Conservation (phyloP, 2,329 filamentous ascomycete species). For the Colletotrichum brevisporum region DNA sequence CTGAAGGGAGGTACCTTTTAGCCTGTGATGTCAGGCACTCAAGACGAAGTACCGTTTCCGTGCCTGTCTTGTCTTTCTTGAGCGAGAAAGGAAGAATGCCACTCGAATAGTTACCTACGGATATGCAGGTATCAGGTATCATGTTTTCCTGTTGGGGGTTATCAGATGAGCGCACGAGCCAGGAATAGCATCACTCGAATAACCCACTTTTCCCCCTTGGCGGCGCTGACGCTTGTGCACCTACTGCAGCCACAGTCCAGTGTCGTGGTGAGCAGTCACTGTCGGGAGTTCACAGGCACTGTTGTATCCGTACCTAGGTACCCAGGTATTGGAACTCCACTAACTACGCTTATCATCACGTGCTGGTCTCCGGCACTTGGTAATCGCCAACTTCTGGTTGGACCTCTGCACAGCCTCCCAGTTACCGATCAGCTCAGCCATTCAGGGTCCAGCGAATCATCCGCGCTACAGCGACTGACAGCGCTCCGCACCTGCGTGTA, state of each 20-base stretch:
- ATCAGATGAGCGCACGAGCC: conserved; percentile 24
- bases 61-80: not conserved
- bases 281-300: too few species aligned
- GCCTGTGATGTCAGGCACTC: too few species aligned
- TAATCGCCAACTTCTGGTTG: conserved; percentile 22
- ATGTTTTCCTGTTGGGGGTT: conserved; percentile 13
- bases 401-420: not conserved
- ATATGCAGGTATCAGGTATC: not conserved
- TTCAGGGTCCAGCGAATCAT: conserved; percentile 3
- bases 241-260: too few species aligned
- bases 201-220: not conserved
- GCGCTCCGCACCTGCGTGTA: too few species aligned
- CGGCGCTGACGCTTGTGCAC: not conserved
- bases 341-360: conserved; percentile 15
- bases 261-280: too few species aligned
- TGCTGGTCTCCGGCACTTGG: not conserved
- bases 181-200: conserved; percentile 11
- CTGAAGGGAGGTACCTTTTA: too few species aligned
- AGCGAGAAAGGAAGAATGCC: too few species aligned
- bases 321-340: too few species aligned
- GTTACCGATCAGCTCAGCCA: not conserved
- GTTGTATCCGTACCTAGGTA: too few species aligned
- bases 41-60: too few species aligned
- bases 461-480: not conserved
- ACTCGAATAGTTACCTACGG: too few species aligned